Conservation (phyloP, 306 rosid genomes). For the Comarum palustre region DNA sequence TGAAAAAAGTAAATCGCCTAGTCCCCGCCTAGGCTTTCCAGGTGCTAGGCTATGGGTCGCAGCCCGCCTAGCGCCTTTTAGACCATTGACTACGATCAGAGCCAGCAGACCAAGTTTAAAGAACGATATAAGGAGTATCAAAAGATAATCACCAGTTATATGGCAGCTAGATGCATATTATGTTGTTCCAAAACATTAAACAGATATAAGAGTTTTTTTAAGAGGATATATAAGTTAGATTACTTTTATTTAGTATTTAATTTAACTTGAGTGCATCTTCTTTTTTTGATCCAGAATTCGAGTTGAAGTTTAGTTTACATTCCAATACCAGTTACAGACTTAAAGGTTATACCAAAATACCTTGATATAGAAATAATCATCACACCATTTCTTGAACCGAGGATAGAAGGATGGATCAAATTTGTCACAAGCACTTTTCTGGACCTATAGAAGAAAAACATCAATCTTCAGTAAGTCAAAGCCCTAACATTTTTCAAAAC, state of each 20-base stretch:
- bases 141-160: background rate
- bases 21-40: too few relatives aligned
- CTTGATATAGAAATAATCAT: slow-evolving; percentile 93
- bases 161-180: background rate
- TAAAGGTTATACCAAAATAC: slow-evolving; percentile 30
- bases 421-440: slow-evolving; percentile 85
- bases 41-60: too few relatives aligned
- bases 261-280: background rate
- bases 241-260: background rate
- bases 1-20: too few relatives aligned
- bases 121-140: background rate
- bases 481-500: background rate
- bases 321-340: background rate
- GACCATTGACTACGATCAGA: background rate
- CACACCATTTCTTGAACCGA: slow-evolving; percentile 97
- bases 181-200: background rate
- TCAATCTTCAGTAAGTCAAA: background rate
- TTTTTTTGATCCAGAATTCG: too few relatives aligned
- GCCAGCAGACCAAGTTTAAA: background rate
- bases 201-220: too few relatives aligned
- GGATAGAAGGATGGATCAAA: slow-evolving; percentile 93
- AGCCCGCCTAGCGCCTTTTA: too few relatives aligned
- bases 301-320: too few relatives aligned
- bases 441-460: slow-evolving; percentile 47
- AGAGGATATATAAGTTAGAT: too few relatives aligned